A percentile compares a stretch with the other conserved stretches of the same genome.
Evolutionary conservation across 2,329 filamentous ascomycete species (phyloP).

Genomic region (Neofusicoccum laricinum): DNA sequence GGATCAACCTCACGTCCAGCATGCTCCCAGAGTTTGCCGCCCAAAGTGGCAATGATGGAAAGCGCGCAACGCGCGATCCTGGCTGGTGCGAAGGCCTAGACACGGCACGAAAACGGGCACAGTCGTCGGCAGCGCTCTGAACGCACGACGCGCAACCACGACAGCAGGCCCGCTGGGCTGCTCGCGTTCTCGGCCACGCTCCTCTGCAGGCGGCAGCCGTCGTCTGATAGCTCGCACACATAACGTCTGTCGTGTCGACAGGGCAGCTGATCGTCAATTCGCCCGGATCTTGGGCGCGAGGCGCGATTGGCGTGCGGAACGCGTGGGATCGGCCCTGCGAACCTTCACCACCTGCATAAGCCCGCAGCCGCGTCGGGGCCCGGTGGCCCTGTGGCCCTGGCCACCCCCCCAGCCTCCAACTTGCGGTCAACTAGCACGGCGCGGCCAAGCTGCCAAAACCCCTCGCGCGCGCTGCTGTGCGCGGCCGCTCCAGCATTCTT

Average conservation of each 20-base stretch:
- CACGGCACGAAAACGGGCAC: neutral
- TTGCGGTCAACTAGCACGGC: neutral
- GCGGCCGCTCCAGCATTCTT: neutral
- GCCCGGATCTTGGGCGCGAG: constrained; percentile 1
- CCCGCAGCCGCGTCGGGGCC: neutral
- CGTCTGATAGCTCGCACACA: constrained; percentile 1
- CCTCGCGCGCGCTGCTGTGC: neutral
- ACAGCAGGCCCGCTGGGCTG: neutral
- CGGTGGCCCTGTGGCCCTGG: neutral
- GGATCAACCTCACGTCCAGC: neutral
- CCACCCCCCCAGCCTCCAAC: neutral
- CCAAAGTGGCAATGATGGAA: neutral
- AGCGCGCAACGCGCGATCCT: neutral
- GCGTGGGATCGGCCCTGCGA: neutral
- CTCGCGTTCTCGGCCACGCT: neutral
- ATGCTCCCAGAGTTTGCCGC: neutral
- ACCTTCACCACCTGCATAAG: constrained; percentile 2
- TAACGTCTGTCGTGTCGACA: neutral
- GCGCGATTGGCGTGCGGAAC: neutral
- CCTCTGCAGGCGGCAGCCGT: neutral
- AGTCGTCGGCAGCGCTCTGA: neutral
- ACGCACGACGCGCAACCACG: neutral
- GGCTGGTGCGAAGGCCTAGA: neutral
- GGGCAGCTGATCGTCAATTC: constrained; percentile 1
- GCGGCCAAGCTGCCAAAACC: neutral